Evolutionary conservation across 2,329 filamentous ascomycete genomes (phyloP).

Genomic region (Microdochium bolleyi): DNA sequence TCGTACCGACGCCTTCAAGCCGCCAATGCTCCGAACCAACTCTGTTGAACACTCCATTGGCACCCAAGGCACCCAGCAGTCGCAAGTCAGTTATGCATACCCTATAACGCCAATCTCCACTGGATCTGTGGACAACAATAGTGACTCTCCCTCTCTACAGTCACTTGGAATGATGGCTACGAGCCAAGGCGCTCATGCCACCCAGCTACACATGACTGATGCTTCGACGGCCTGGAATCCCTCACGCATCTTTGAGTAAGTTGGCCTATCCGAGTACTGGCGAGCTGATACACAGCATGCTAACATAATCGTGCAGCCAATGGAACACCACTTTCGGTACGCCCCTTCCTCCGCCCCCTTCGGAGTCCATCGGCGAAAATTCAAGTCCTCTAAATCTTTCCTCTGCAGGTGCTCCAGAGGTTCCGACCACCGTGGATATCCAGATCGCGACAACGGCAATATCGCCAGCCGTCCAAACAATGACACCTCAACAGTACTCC

Average conservation of each 20-base stretch:
- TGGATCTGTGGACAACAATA: conserved; percentile 64
- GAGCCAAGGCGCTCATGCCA: conserved; percentile 45
- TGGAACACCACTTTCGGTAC: conserved; percentile 94
- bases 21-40: conserved; percentile 32
- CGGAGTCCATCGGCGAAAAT: conserved; percentile 32
- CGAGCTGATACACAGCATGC: background rate
- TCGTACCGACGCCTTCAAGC: conserved; percentile 44
- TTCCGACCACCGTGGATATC: conserved; percentile 45
- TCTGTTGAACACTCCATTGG: conserved; percentile 49
- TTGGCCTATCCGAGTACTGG: conserved; percentile 13
- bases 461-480: conserved; percentile 37
- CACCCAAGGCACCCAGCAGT: conserved; percentile 39
- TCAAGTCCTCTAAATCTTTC: conserved; percentile 43
- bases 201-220: conserved; percentile 51
- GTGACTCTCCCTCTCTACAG: conserved; percentile 67
- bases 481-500: conserved; percentile 43
- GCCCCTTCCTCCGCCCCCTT: conserved; percentile 39
- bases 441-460: conserved; percentile 37
- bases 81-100: conserved; percentile 62
- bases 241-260: conserved; percentile 82
- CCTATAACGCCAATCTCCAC: conserved; percentile 75
- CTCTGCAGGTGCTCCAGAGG: conserved; percentile 45
- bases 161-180: conserved; percentile 62
- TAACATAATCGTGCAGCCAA: conserved; percentile 50
- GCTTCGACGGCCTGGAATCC: conserved; percentile 72